Evolutionary conservation across 75 land plant species (phyloP), one percentile per base, ranked within the genome.

Genomic region (Selaginella moellendorffii): DNA sequence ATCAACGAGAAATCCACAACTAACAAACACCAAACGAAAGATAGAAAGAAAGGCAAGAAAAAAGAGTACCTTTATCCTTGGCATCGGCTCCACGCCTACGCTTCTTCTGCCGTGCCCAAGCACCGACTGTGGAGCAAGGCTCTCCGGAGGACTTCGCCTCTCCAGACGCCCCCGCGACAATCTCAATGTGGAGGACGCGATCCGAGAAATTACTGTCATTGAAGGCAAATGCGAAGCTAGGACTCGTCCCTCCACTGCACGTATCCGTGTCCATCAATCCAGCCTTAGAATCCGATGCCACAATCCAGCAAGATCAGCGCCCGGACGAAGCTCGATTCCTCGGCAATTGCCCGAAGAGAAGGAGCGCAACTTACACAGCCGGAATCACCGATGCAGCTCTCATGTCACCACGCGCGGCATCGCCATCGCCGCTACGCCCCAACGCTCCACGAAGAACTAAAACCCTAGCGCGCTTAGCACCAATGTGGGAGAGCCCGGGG

Each of bases 141-240:
- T 79, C 89, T 0, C 69, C 78, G 14, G 82, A 79, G 28, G 63
- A 28, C 62, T 78, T 71, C 53, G 51, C 17, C 28, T 81, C 85
- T 56, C 59, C 59, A 12, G 83, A 54, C 0, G 81, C 54, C 0
- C 65, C 82, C 1, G 83, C 78, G 42, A 85, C 58, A 61, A 91
- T 76, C 79, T 91, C 97, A 54, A 91, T 84, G 74, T 77, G 69
- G 0, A 91, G 68, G 21, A 87, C 59, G 21, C 97, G 80, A 54
- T 91, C 97, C 26, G 97, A 91, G 81, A 91, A 91, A 56, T 87
- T 87, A 79, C 85, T 82, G 63, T 87, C 85, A 65, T 91, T 87
- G 69, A 91, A 91, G 26, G 97, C 97, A 69, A 91, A 91, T 1
- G 75, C 87, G 68, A 87, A 91, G 53, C 80, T 82, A 12, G 75